A percentile compares a stretch with the other conserved stretches of the same genome.
phyloP scores from a whole-genome alignment of 495 filamentous ascomycete species.

The Lasiosphaeris hirsuta region DNA sequence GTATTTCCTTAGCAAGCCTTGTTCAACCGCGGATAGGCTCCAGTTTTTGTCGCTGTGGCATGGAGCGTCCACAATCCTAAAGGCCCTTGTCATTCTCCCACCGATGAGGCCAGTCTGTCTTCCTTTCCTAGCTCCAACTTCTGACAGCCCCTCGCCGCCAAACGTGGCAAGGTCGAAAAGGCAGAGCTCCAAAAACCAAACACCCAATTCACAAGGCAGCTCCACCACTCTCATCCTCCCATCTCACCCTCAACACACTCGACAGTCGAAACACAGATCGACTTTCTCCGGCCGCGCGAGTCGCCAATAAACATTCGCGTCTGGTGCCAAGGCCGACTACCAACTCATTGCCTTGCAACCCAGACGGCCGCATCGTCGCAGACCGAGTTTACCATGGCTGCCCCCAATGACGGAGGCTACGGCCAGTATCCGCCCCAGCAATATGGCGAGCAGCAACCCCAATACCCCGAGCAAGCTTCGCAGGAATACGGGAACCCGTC shows the following conservation, averaged over 20 bases:
- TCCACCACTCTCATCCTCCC: neutral
- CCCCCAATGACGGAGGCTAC: constrained; percentile 52
- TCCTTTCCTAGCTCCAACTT: constrained; percentile 9
- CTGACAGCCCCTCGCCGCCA: constrained; percentile 20
- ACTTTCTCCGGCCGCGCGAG: neutral
- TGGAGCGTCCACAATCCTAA: neutral
- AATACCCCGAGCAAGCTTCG: constrained; percentile 35
- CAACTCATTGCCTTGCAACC: neutral
- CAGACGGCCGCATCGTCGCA: neutral
- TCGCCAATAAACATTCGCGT: neutral
- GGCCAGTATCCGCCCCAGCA: constrained; percentile 62
- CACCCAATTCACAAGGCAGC: neutral
- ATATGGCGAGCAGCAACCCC: constrained; percentile 47
- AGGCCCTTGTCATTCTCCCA: neutral
- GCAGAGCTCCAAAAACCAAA: neutral
- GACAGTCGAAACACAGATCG: neutral
- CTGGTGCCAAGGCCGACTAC: neutral
- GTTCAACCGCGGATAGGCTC: too few relatives aligned
- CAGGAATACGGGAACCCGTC: constrained; percentile 36
- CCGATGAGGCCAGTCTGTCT: constrained; percentile 31
- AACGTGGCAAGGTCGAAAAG: constrained; percentile 12
- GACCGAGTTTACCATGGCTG: constrained; percentile 45
- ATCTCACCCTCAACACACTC: neutral
- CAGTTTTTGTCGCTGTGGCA: too few relatives aligned
- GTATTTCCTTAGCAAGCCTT: neutral